A percentile compares a stretch with the other conserved stretches of the same genome.
Evolutionary conservation across 2,329 filamentous ascomycete species (phyloP).

Genomic region (Ceratocystis lukuohia): DNA sequence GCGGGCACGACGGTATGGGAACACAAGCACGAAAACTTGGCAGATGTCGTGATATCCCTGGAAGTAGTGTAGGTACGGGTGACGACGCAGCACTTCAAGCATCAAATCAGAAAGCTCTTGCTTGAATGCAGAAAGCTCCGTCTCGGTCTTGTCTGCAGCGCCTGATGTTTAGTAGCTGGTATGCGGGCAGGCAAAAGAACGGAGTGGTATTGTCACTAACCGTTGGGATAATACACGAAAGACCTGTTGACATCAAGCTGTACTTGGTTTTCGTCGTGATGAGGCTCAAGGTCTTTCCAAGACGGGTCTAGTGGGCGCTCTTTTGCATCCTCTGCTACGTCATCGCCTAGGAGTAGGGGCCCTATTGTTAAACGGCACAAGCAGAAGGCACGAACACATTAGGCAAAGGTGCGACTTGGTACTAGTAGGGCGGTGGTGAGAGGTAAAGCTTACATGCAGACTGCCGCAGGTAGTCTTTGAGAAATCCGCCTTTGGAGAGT

Average conservation of each 20-base stretch:
- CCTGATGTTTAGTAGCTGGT: background rate
- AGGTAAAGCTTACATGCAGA: slow-evolving; percentile 55
- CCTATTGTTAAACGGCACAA: slow-evolving; percentile 32
- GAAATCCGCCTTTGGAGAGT: slow-evolving; percentile 50
- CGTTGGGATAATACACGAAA: slow-evolving; percentile 90
- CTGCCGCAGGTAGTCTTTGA: slow-evolving; percentile 54
- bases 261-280: slow-evolving; percentile 83
- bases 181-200: slow-evolving; percentile 8
- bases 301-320: background rate
- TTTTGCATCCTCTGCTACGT: slow-evolving; percentile 20
- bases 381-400: background rate
- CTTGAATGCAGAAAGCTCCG: slow-evolving; percentile 58
- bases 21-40: slow-evolving; percentile 81
- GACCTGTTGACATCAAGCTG: slow-evolving; percentile 83
- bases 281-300: slow-evolving; percentile 56
- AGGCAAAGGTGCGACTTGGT: background rate
- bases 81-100: slow-evolving; percentile 59
- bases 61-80: slow-evolving; percentile 85
- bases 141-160: slow-evolving; percentile 32
- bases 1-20: slow-evolving; percentile 48
- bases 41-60: slow-evolving; percentile 98
- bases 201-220: slow-evolving; percentile 35
- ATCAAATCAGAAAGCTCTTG: slow-evolving; percentile 69
- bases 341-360: slow-evolving; percentile 44
- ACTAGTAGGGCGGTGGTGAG: background rate